Base-by-base conservation (phyloP, 306 rosid species). In the Castanopsis chinensis region DNA sequence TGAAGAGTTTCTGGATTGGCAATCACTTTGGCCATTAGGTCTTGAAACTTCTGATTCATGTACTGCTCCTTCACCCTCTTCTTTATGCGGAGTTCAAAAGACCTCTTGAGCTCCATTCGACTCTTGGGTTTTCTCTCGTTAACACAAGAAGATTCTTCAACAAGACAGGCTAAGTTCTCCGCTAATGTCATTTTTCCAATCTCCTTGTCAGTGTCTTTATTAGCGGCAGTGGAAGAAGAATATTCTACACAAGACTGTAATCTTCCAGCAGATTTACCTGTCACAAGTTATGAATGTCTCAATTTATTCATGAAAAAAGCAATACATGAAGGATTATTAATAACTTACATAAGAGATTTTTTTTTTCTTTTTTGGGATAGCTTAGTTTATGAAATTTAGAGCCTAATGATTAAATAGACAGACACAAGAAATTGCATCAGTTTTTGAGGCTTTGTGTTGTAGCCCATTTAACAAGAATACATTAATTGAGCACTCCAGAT, bases 41-140 rank as follows among this genome's bases (percentile, higher is more conserved):
- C 72, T 45, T 49, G 84, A 73, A 94, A 94, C 84, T 91, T 94
- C 51, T 97, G 97, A 69, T 82, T 60, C 76, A 73, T 68, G 73
- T 80, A 87, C 15, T 85, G 93, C 69, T 88, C 90, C 83, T 94
- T 94, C 75, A 91, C 97, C 74, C 90, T 85, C 90, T 86, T 91
- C 85, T 92, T 94, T 15, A 92, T 84, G 51, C 83, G 88, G 74
- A 80, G 60, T 78, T 92, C 90, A 25, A 92, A 82, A 49, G 72
- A 88, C 63, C 92, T 90, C 87, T 91, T 92, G 33, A 91, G 86
- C 79, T 91, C 93, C 90, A 88, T 89, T 43, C 89, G 84, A 76
- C 88, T 81, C 74, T 17, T 86, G 57, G 89, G 74, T 82, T 78
- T 87, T 79, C 55, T 82, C 54, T 75, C 61, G 8, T 68, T 72